Base-by-base conservation (phyloP, 1,284 basidiomycete species). In the Leccinum subrobustum region DNA sequence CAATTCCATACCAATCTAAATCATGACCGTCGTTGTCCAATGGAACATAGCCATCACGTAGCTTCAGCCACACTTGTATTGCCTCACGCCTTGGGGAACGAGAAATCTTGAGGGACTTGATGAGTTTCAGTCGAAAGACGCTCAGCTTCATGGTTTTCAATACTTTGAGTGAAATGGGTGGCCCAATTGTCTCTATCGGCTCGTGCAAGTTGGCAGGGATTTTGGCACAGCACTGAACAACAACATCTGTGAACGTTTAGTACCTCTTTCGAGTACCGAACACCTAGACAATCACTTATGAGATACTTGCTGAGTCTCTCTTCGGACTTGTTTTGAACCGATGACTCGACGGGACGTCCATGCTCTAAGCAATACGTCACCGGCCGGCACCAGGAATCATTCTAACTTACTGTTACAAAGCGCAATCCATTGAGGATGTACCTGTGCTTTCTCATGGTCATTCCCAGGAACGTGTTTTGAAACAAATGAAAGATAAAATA, bases 401-500 rank as follows among this genome's bases (percentile, higher is more conserved):
- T 53, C 50, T 42, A 54, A 79, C 87, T 66, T 66, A 92, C 91
- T 87, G 60, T 76, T 64, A 66, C 86, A 88, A 33, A 94, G 76
- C 44, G 77, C 77, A 39, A 70, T 67, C 86, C 88, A 92, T 58
- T 82, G 85, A 39, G 87, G 87, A 67, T 91, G 86, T 64, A 76
- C 73, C 66, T 73, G 70, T 57, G 66, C 65, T 58, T 81, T 79
- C 60, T 78, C 79, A 27, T 79, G 77, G 20, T 84, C 81, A 33
- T 78, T 74, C 23, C 73, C 71, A 35, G 77, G 73, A 50, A 73
- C 69, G 50, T 81, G 74, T 55, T 81, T 82, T 56, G 79, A 77
- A 63, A 89, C 77, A 68, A 78, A 81, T 37, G 87, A 87, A 57
- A 96, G 78, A 75, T 95, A 96, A 70, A 90, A 92, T 47, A 93